Conservation (phyloP, 1,139 yeast species). For the Meyerozyma smithsonii region DNA sequence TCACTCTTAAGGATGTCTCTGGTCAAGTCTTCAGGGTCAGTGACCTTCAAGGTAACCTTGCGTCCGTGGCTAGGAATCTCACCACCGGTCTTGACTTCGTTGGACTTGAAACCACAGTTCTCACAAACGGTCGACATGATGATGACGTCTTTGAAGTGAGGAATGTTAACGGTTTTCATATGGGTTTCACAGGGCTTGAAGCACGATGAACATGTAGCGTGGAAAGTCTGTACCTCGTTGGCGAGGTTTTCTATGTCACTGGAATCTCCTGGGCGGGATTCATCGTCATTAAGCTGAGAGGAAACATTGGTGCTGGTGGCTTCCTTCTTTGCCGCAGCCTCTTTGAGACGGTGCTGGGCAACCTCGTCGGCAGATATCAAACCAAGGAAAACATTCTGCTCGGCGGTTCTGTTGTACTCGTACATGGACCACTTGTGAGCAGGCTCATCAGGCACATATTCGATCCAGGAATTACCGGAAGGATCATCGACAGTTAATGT, state of each 20-base stretch:
- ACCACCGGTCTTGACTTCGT: constrained; percentile 98
- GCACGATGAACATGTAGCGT: constrained; percentile 91
- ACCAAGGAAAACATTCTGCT: constrained; percentile 87
- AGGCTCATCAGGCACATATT: constrained; percentile 82
- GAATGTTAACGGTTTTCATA: constrained; percentile 95
- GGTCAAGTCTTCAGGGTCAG: constrained; percentile 90
- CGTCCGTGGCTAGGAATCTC: constrained; percentile 86
- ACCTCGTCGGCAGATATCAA: constrained; percentile 75
- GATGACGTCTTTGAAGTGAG: constrained; percentile 96
- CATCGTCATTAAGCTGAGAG: constrained; percentile 30
- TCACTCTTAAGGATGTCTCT: constrained; percentile 94
- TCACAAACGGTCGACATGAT: constrained; percentile 95
- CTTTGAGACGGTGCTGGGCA: constrained; percentile 46
- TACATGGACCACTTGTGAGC: constrained; percentile 86
- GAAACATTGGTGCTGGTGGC: constrained; percentile 33
- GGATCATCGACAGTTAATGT: constrained; percentile 88
- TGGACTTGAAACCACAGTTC: constrained; percentile 91
- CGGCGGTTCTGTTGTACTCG: constrained; percentile 81
- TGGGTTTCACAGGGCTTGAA: constrained; percentile 79
- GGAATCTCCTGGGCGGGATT: constrained; percentile 47
- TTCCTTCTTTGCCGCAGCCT: constrained; percentile 32
- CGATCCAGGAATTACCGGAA: constrained; percentile 96
- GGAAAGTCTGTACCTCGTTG: constrained; percentile 89
- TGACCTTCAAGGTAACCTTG: constrained; percentile 66
- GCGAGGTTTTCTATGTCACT: constrained; percentile 80